phyloP scores from a whole-genome alignment of 306 rosid species.

The Vigna mungo region DNA sequence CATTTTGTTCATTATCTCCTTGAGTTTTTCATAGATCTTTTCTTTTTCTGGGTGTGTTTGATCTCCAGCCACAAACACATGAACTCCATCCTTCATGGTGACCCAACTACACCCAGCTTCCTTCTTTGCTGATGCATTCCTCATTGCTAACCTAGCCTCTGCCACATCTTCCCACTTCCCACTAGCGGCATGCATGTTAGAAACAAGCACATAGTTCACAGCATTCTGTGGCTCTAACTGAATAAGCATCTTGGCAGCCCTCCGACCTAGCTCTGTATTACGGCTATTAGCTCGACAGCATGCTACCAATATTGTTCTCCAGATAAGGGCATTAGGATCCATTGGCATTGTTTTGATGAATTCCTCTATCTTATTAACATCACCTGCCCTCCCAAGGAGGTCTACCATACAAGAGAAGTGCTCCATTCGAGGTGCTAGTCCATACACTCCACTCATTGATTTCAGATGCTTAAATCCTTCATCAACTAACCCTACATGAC shows the following conservation, averaged over 20 bases:
- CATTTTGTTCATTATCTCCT: constrained; percentile 73
- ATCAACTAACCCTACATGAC: constrained; percentile 87
- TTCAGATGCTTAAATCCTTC: constrained; percentile 77
- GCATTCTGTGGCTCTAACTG: constrained; percentile 86
- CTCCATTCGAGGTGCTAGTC: constrained; percentile 75
- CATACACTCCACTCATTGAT: constrained; percentile 67
- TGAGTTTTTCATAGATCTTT: constrained; percentile 67
- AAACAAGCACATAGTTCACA: constrained; percentile 86
- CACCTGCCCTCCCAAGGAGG: constrained; percentile 86
- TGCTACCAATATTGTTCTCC: constrained; percentile 95
- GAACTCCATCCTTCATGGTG: constrained; percentile 90
- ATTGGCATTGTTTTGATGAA: constrained; percentile 79
- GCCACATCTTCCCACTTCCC: constrained; percentile 85
- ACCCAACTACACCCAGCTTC: constrained; percentile 98
- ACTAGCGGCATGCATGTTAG: constrained; percentile 88
- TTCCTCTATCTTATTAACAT: constrained; percentile 70
- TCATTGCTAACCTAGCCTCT: constrained; percentile 79
- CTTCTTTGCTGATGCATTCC: constrained; percentile 81
- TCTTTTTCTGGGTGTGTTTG: constrained; percentile 81
- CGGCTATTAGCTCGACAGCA: constrained; percentile 73
- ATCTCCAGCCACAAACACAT: constrained; percentile 92
- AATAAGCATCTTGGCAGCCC: constrained; percentile 80
- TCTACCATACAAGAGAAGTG: constrained; percentile 95
- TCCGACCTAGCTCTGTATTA: constrained; percentile 71
- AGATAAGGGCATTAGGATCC: constrained; percentile 77